These are phyloP conservation scores for Allomyces arbusculus DNA, from an alignment of 192 early-diverging fungal species.

Conservation along the genomic window DNA sequence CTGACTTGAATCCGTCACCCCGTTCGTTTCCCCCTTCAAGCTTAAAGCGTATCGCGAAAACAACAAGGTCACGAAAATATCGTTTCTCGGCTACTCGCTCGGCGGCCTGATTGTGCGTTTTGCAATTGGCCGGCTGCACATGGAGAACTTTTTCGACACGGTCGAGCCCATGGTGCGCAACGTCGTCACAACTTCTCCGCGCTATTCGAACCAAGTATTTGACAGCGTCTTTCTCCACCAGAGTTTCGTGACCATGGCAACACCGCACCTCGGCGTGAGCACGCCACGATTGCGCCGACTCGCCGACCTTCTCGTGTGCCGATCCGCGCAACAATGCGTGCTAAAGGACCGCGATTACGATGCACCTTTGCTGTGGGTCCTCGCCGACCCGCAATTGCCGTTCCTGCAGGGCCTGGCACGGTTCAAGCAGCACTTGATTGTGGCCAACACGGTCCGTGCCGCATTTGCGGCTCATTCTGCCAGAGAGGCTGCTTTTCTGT, in stretches of 20 bases:
- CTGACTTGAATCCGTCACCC: neutral
- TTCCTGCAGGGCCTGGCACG: neutral
- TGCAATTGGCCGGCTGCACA: neutral
- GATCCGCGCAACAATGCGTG: neutral
- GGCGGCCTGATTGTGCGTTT: neutral
- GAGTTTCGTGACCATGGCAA: neutral
- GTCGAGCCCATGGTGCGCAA: neutral
- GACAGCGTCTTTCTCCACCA: neutral
- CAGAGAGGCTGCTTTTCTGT: no score
- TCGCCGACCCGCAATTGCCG: neutral
- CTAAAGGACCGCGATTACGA: neutral
- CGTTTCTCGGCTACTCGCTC: constrained; percentile 2
- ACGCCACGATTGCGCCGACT: neutral
- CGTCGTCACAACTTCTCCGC: no score
- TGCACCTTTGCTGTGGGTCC: neutral
- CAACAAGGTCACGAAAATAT: neutral
- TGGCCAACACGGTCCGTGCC: neutral
- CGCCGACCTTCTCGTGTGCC: neutral
- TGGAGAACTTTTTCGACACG: neutral
- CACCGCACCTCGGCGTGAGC: neutral
- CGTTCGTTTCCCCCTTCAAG: neutral
- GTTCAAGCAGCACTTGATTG: neutral
- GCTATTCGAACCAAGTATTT: no score
- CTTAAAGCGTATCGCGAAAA: neutral
- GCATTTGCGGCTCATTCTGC: neutral